Evolutionary conservation across 768 basidiomycete genomes (phyloP).

Genomic region (Pisolithus microcarpus): DNA sequence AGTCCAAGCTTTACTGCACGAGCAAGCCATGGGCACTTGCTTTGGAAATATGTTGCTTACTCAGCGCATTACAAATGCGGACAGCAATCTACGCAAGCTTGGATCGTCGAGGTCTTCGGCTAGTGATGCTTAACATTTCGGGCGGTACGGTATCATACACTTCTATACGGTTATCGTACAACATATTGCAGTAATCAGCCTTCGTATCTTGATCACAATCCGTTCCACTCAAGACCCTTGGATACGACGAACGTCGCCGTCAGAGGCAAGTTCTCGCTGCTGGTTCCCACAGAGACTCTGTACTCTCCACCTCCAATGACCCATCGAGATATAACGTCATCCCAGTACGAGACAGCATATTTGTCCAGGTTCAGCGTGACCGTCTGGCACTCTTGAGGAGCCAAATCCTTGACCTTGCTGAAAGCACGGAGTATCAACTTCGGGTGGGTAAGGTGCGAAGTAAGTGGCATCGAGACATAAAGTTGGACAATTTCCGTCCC

Average conservation of each 20-base stretch:
- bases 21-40: no score
- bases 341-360: slow-evolving; percentile 65
- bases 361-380: slow-evolving; percentile 51
- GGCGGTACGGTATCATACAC: no score
- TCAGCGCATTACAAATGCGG: no score
- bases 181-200: neutral
- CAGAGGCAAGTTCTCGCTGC: slow-evolving; percentile 31
- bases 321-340: slow-evolving; percentile 40
- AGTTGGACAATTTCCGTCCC: slow-evolving; percentile 70
- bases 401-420: slow-evolving; percentile 47
- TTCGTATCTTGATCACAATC: slow-evolving; percentile 32
- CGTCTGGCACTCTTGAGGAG: slow-evolving; percentile 35
- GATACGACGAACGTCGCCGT: slow-evolving; percentile 22
- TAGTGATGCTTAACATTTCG: no score
- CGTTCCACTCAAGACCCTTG: slow-evolving; percentile 62
- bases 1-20: neutral
- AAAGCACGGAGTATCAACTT: slow-evolving; percentile 59
- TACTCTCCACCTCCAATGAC: slow-evolving; percentile 45
- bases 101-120: no score
- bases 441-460: slow-evolving; percentile 45
- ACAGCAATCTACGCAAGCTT: no score
- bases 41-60: no score
- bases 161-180: neutral
- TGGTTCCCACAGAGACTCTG: slow-evolving; percentile 39
- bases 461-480: slow-evolving; percentile 59